Base-by-base conservation (phyloP, 805 yeast genomes). In the Debaryomyces prosopidis region DNA sequence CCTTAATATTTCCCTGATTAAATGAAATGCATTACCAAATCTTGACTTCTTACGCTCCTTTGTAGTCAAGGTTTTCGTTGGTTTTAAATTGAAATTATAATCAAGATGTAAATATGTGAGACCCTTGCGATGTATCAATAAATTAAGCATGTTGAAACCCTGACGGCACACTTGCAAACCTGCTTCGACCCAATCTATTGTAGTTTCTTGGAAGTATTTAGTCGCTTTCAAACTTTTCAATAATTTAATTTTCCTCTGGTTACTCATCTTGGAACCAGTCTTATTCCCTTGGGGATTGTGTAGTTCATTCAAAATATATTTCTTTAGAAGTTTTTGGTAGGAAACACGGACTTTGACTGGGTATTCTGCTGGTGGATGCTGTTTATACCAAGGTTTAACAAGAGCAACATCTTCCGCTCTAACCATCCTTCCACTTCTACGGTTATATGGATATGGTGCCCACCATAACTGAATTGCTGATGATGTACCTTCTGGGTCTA, bases 161-260 rank as follows among this genome's bases (percentile, higher is more conserved):
- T 94, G 99, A 32, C 82, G 79, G 58, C 96, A 87, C 2, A 94
- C 82, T 66, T 94, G 98, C 46, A 94, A 71, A 23, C 97, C 99
- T 1, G 98, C 99, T 63, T 94, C 99, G 2, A 92, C 94, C 99
- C 99, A 94, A 65, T 94, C 99, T 40, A 94, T 84, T 0, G 91
- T 77, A 0, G 99, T 92, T 55, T 87, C 85, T 59, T 89, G 96
- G 66, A 94, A 94, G 62, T 81, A 94, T 58, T 89, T 91, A 0
- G 99, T 94, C 38, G 77, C 74, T 46, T 82, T 81, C 52, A 94
- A 75, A 26, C 82, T 75, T 49, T 80, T 81, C 20, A 94, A 61
- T 11, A 94, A 68, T 33, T 80, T 76, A 5, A 78, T 74, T 53
- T 82, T 85, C 40, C 76, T 75, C 37, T 67, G 75, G 27, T 71